Percentiles rank a stretch among this genome's conserved stretches.
phyloP scores from a whole-genome alignment of 2,329 filamentous ascomycete genomes.

The Capronia epimyces region DNA sequence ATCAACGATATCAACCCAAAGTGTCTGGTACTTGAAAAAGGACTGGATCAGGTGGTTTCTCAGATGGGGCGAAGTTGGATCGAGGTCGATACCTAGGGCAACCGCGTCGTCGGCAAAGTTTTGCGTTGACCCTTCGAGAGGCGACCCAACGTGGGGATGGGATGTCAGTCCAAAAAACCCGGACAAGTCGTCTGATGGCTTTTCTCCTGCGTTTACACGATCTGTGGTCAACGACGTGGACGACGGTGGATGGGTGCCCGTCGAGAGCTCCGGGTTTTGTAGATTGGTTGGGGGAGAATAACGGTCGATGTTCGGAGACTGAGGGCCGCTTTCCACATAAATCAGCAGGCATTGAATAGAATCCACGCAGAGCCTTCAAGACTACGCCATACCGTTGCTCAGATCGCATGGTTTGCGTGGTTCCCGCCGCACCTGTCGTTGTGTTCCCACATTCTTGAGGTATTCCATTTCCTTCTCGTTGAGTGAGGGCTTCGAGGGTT shows the following conservation, averaged over 20 bases:
- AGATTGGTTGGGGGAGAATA: too few relatives aligned
- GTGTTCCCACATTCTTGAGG: not conserved
- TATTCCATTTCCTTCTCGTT: not conserved
- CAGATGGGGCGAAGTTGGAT: not conserved
- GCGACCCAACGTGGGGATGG: conserved; percentile 3
- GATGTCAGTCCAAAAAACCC: conserved; percentile 1
- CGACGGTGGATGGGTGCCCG: too few relatives aligned
- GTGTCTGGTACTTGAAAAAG: conserved; percentile 2
- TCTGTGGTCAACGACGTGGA: not conserved
- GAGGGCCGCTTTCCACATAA: too few relatives aligned
- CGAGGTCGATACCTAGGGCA: not conserved
- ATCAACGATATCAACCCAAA: conserved; percentile 1
- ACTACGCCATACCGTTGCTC: not conserved
- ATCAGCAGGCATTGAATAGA: too few relatives aligned
- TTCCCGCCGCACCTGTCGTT: too few relatives aligned
- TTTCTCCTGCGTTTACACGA: not conserved
- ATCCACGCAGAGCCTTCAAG: not conserved
- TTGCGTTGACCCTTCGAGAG: not conserved
- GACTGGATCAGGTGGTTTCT: conserved; percentile 1
- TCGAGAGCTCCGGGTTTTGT: too few relatives aligned
- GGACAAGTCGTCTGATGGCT: not conserved
- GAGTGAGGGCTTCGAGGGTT: not conserved
- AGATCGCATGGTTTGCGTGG: too few relatives aligned
- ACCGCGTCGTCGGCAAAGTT: conserved; percentile 1
- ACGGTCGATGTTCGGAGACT: too few relatives aligned